A percentile compares a stretch with the other conserved stretches of the same genome.
Conservation (phyloP, 139 green algal species). For the Astrephomene gubernaculifera region DNA sequence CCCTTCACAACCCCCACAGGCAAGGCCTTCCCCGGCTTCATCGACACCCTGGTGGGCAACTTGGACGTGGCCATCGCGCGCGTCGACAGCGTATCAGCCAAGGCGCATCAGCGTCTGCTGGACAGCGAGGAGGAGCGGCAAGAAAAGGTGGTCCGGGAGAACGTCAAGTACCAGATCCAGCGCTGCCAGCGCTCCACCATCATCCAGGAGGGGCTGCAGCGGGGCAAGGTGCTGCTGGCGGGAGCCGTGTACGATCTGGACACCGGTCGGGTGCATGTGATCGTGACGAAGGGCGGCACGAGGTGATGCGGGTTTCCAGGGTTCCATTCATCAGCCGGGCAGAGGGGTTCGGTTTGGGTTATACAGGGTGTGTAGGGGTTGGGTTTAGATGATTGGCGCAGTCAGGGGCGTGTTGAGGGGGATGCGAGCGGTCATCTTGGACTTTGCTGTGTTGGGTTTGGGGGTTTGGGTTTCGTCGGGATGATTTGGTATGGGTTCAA, state of each 20-base stretch:
- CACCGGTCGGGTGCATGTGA: constrained; percentile 17
- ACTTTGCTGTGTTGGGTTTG: too few species aligned
- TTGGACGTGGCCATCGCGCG: constrained; percentile 51
- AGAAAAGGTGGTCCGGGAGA: constrained; percentile 49
- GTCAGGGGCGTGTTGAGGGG: too few species aligned
- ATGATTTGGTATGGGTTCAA: too few species aligned
- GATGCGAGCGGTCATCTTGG: too few species aligned
- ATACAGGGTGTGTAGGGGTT: too few species aligned
- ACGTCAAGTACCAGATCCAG: constrained; percentile 50
- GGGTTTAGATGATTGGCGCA: too few species aligned
- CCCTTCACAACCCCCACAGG: constrained; percentile 21
- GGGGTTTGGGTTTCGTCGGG: too few species aligned
- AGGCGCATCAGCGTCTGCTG: background rate
- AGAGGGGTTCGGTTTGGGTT: too few species aligned
- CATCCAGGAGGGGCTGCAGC: constrained; percentile 44
- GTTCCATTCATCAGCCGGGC: too few species aligned
- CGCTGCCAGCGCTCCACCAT: constrained; percentile 49
- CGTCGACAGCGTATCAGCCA: background rate
- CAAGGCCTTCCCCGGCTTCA: constrained; percentile 58
- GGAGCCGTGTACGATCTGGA: constrained; percentile 42
- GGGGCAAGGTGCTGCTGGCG: constrained; percentile 25
- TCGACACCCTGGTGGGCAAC: constrained; percentile 53
- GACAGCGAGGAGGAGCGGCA: background rate
- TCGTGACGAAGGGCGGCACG: constrained; percentile 33
- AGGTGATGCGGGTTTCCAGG: too few species aligned